Conservation (phyloP, 2,329 filamentous ascomycete species). For the Clarireedia homoeocarpa region DNA sequence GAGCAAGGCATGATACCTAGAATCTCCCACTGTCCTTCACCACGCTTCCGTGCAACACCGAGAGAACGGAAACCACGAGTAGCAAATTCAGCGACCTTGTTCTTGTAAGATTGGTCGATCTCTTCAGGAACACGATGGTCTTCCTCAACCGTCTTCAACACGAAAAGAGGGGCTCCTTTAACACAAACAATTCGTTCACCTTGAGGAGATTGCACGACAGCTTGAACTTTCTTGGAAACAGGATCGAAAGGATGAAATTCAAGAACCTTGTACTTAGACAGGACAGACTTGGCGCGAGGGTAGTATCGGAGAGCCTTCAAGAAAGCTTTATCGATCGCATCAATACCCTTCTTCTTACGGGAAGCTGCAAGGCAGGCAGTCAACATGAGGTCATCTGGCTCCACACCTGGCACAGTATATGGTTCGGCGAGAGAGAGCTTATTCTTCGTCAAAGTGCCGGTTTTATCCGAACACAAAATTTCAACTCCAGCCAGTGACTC, state of each 20-base stretch:
- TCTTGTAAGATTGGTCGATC: slow-evolving; percentile 79
- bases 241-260: slow-evolving; percentile 87
- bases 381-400: slow-evolving; percentile 83
- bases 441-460: slow-evolving; percentile 88
- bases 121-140: slow-evolving; percentile 72
- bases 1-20: slow-evolving; percentile 93
- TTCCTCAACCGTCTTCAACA: slow-evolving; percentile 80
- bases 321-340: slow-evolving; percentile 93
- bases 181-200: slow-evolving; percentile 82
- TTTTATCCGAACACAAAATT: slow-evolving; percentile 93
- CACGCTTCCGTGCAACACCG: slow-evolving; percentile 85
- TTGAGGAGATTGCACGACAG: slow-evolving; percentile 73
- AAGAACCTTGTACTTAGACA: slow-evolving; percentile 77
- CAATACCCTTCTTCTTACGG: slow-evolving; percentile 92
- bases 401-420: slow-evolving; percentile 73
- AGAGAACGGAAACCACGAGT: slow-evolving; percentile 91
- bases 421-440: slow-evolving; percentile 83
- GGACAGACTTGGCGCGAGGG: slow-evolving; percentile 70
- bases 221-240: slow-evolving; percentile 87
- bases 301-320: slow-evolving; percentile 78
- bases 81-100: slow-evolving; percentile 86
- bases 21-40: slow-evolving; percentile 77
- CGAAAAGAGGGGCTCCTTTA: slow-evolving; percentile 84
- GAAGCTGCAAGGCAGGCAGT: slow-evolving; percentile 85
- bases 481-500: slow-evolving; percentile 89